A percentile compares a stretch with the other conserved stretches of the same genome.
These are phyloP conservation scores for Xylariaceae sp. DNA, from an alignment of 2,329 filamentous ascomycete genomes.

Conservation along the genomic window DNA sequence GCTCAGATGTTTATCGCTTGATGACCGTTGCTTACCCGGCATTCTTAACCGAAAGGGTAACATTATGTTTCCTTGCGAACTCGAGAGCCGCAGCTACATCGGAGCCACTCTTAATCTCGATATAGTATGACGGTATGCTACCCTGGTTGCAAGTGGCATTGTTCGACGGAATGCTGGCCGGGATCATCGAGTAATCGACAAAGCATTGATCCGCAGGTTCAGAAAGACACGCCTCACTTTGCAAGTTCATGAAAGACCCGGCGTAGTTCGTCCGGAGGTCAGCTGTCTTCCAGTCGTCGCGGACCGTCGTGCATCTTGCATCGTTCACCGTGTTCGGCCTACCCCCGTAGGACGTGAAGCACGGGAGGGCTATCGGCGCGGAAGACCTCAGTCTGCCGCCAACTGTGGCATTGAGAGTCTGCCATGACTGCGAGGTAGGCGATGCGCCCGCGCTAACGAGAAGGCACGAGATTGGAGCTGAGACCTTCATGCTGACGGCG, in stretches of 20 bases:
- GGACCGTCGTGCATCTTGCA: conserved; percentile 31
- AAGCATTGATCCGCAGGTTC: conserved; percentile 37
- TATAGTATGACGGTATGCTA: conserved; percentile 33
- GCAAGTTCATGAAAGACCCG: conserved; percentile 38
- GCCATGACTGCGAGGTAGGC: conserved; percentile 16
- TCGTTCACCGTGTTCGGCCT: conserved; percentile 24
- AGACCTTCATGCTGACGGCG: conserved; percentile 13
- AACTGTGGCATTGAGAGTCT: conserved; percentile 31
- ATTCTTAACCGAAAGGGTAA: conserved; percentile 35
- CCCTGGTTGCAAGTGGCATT: conserved; percentile 36
- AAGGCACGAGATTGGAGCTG: conserved; percentile 7
- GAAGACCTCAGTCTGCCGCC: conserved; percentile 29
- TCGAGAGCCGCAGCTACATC: conserved; percentile 33
- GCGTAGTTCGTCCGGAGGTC: conserved; percentile 32
- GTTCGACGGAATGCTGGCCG: conserved; percentile 29
- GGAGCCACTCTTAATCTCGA: conserved; percentile 28
- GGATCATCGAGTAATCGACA: conserved; percentile 33
- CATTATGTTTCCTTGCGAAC: conserved; percentile 33
- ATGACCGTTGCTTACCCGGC: conserved; percentile 21
- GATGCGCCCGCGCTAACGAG: conserved; percentile 8
- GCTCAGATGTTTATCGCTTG: neutral
- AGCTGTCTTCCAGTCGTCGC: conserved; percentile 33
- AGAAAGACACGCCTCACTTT: conserved; percentile 38
- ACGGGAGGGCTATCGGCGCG: conserved; percentile 37
- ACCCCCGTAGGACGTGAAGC: conserved; percentile 38